These are phyloP conservation scores for Metschnikowia reukaufii DNA, from an alignment of 805 yeast species.

Conservation along the genomic window DNA sequence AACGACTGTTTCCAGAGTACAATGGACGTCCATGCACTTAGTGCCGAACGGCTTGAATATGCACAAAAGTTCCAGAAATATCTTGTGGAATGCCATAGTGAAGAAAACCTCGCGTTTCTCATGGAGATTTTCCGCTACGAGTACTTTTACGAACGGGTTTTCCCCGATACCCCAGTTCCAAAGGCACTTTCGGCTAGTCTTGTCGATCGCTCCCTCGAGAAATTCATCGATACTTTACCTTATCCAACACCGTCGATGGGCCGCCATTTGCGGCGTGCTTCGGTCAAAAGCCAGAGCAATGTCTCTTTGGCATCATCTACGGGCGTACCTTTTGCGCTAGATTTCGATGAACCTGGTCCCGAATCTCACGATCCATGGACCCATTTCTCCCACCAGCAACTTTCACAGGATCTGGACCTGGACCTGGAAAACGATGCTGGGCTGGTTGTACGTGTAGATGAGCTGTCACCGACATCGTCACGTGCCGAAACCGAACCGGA, in stretches of 20 bases:
- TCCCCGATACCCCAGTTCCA: constrained; percentile 11
- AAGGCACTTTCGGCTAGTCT: constrained; percentile 8
- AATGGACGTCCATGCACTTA: constrained; percentile 21
- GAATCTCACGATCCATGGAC: constrained; percentile 23
- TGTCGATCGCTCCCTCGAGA: constrained; percentile 16
- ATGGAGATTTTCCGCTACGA: constrained; percentile 49
- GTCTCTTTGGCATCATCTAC: constrained; percentile 7
- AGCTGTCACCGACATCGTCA: background rate
- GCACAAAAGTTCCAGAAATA: constrained; percentile 34
- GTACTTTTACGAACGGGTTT: constrained; percentile 36
- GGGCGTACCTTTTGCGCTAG: constrained; percentile 21
- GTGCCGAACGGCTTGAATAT: constrained; percentile 15
- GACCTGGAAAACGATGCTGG: background rate
- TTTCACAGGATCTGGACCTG: constrained; percentile 16
- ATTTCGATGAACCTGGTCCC: constrained; percentile 25
- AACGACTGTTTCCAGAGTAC: constrained; percentile 33
- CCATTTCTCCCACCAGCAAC: constrained; percentile 14
- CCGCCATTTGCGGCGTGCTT: constrained; percentile 4
- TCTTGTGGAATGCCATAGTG: constrained; percentile 41
- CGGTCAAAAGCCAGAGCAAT: constrained; percentile 10
- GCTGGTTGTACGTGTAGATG: background rate
- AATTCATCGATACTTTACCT: constrained; percentile 16
- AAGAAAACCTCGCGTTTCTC: constrained; percentile 46
- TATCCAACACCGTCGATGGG: constrained; percentile 14
- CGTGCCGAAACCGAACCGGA: constrained; percentile 1